Evolutionary conservation across 176 grass and related monocot species (phyloP), one percentile per base, ranked within the genome.

Genomic region (Ananas comosus): DNA sequence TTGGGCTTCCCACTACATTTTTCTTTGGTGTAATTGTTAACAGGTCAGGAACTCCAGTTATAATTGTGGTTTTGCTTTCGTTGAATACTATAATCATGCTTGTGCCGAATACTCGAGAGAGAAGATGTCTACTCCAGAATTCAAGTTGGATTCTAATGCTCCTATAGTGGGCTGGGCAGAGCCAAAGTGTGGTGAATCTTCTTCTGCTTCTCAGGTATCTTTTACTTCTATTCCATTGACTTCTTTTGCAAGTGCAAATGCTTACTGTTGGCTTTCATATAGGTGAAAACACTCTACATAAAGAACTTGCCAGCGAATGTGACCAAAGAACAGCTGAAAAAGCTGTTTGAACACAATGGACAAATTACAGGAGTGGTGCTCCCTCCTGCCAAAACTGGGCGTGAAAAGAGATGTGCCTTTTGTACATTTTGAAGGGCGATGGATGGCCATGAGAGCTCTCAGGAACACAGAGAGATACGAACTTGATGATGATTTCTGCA

Each of bases 81-180:
- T 89, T 68, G 92, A 91, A 71, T 91, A 91, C 78, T 91, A 96
- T 65, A 96, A 96, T 61, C 89, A 89, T 78, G 81, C 88, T 64
- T 96, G 92, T 48, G 86, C 92, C 24, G 88, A 92, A 64, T 91
- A 91, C 82, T 79, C 88, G 24, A 88, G 74, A 74, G 74, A 91
- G 56, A 91, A 89, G 73, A 91, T 96, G 80, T 89, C 92, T 18
- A 71, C 69, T 25, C 67, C 86, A 76, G 79, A 85, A 69, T 96
- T 96, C 68, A 92, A 96, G 70, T 79, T 91, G 28, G 88, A 85
- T 81, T 72, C 73, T 80, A 91, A 89, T 85, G 68, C 79, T 58
- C 88, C 83, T 65, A 89, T 73, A 51, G 76, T 96, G 51, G 87
- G 83, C 70, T 96, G 83, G 92, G 92, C 92, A 29, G 92, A 92